Percentiles rank a stretch among this genome's conserved stretches.
These are phyloP conservation scores for Mallotus repandus DNA, from an alignment of 441 rosid genomes.

Conservation along the genomic window DNA sequence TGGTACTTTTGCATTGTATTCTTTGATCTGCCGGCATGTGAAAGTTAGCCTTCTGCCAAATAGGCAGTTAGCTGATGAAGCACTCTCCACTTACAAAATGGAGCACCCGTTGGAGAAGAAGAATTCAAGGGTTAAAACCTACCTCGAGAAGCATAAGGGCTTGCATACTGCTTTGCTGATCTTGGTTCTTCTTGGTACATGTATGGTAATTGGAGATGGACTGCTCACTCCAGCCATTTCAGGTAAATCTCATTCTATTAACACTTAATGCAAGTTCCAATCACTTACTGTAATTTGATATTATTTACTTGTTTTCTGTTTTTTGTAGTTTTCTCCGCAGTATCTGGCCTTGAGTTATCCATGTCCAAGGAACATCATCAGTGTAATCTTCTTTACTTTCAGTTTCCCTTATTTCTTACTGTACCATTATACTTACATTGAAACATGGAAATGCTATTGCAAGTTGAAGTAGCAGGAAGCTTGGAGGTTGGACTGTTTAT, in stretches of 20 bases:
- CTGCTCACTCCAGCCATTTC: conserved; percentile 97
- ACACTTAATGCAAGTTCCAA: not conserved
- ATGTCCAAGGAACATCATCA: conserved; percentile 92
- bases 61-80: conserved; percentile 86
- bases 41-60: conserved; percentile 92
- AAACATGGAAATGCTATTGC: not conserved
- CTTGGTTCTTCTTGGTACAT: conserved; percentile 93
- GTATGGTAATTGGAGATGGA: conserved; percentile 99
- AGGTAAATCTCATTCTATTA: conserved; percentile 39
- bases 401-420: conserved; percentile 3
- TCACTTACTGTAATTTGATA: not conserved
- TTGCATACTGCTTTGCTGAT: conserved; percentile 85
- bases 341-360: conserved; percentile 92
- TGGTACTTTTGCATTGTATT: conserved; percentile 95
- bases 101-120: conserved; percentile 66
- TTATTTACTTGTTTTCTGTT: conserved; percentile 4
- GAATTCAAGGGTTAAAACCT: conserved; percentile 54
- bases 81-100: conserved; percentile 79
- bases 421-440: conserved; percentile 1
- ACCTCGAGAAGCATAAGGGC: conserved; percentile 73
- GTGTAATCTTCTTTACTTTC: conserved; percentile 53
- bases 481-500: not conserved
- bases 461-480: conserved; percentile 2
- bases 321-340: conserved; percentile 86
- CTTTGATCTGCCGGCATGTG: conserved; percentile 85